Percentiles rank a stretch among this genome's conserved stretches.
Conservation (phyloP, 768 basidiomycete genomes). For the Leccinellum albellum region DNA sequence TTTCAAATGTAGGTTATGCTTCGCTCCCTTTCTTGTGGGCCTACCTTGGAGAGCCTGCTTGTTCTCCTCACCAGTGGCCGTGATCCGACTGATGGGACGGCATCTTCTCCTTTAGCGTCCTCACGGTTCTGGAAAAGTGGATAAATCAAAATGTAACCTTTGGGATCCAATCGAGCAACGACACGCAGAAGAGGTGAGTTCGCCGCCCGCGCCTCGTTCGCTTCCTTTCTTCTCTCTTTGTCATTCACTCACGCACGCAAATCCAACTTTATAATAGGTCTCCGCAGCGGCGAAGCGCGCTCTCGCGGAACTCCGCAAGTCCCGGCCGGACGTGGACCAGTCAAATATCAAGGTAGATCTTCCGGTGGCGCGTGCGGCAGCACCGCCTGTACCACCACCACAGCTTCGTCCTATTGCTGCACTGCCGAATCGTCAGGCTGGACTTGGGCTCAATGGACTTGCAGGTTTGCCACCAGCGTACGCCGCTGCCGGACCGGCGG, state of each 20-base stretch:
- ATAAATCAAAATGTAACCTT: slow-evolving; percentile 52
- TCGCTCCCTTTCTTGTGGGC: background rate
- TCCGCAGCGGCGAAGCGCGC: slow-evolving; percentile 64
- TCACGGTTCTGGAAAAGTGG: slow-evolving; percentile 17
- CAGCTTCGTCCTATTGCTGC: background rate
- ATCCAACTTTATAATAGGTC: slow-evolving; percentile 42
- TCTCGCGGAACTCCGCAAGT: slow-evolving; percentile 53
- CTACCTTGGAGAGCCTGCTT: background rate
- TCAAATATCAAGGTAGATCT: slow-evolving; percentile 62
- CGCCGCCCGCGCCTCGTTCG: background rate
- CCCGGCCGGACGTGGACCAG: slow-evolving; percentile 62
- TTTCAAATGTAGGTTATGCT: slow-evolving; percentile 43
- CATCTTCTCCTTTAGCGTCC: slow-evolving; percentile 16
- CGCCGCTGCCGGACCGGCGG: background rate
- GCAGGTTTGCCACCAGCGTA: background rate
- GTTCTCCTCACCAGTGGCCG: background rate
- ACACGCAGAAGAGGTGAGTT: slow-evolving; percentile 60
- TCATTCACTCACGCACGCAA: slow-evolving; percentile 14
- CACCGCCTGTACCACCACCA: background rate
- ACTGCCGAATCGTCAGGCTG: background rate
- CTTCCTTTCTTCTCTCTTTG: background rate
- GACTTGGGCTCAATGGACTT: background rate
- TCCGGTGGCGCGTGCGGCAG: slow-evolving; percentile 30
- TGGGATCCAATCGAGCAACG: slow-evolving; percentile 68
- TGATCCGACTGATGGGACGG: slow-evolving; percentile 7